Evolutionary conservation across 306 rosid species (phyloP), one percentile per base, ranked within the genome.

Genomic region (Delonix regia): DNA sequence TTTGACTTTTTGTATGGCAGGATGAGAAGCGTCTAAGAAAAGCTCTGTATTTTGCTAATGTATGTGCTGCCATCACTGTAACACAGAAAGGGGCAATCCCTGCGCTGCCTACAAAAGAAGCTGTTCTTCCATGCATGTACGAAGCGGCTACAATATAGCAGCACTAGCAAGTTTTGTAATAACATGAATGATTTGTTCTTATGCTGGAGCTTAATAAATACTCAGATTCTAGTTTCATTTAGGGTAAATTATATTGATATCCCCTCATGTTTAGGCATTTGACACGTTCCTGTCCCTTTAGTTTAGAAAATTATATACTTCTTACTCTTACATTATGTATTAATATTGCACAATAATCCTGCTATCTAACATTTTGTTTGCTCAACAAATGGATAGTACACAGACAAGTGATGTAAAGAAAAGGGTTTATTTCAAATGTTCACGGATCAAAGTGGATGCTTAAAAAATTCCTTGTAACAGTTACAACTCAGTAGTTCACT

Each of bases 11-110:
- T 30, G 33, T 4, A 30, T 30, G 33, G 33, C 33, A 30, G 33
- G 33, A 30, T 30, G 33, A 30, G 33, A 30, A 30, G 33, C 33
- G 33, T 61, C 79, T 91, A 55, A 83, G 86, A 74, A 83, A 92
- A 73, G 97, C 97, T 68, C 83, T 94, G 51, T 22, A 79, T 56
- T 92, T 94, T 9, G 97, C 94, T 7, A 94, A 94, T 53, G 93
- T 83, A 41, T 87, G 94, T 4, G 98, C 97, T 15, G 98, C 94
- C 64, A 75, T 94, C 45, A 89, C 98, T 0, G 96, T 94, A 66
- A 89, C 85, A 41, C 86, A 86, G 62, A 85, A 94, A 85, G 96
- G 97, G 71, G 98, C 97, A 82, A 94, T 94, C 77, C 98, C 98
- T 57, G 91, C 98, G 14, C 77, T 94, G 69, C 97, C 98, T 53